phyloP scores from a whole-genome alignment of 2,329 filamentous ascomycete species.

The Ceratocystiopsis minuta region DNA sequence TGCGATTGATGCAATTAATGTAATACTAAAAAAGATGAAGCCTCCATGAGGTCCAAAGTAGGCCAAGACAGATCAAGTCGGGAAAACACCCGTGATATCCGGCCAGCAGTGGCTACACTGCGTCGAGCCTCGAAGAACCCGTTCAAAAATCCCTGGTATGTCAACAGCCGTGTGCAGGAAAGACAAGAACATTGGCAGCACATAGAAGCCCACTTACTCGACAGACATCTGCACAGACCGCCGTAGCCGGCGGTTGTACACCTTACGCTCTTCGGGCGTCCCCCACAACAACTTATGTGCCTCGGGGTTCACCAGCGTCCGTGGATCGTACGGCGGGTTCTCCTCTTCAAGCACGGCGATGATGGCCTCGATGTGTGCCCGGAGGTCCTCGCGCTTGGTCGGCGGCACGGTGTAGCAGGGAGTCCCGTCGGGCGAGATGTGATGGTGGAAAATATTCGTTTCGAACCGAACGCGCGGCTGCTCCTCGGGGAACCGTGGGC shows the following conservation, averaged over 20 bases:
- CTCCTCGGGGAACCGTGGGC: conserved; percentile 70
- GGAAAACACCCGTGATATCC: no score
- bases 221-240: conserved; percentile 55
- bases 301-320: conserved; percentile 72
- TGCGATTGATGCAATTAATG: no score
- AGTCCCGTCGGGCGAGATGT: conserved; percentile 62
- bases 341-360: conserved; percentile 75
- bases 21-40: no score
- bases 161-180: no score
- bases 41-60: no score
- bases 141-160: no score
- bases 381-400: conserved; percentile 52
- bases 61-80: no score
- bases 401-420: conserved; percentile 60
- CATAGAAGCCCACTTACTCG: conserved; percentile 27
- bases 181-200: no score
- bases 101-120: no score
- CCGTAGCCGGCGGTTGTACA: conserved; percentile 66
- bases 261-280: conserved; percentile 55
- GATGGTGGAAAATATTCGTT: conserved; percentile 72
- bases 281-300: conserved; percentile 82
- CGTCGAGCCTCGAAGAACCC: no score
- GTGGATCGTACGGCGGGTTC: conserved; percentile 71
- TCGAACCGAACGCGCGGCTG: conserved; percentile 71
- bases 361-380: conserved; percentile 68